Percentiles rank a stretch among this genome's conserved stretches.
These are phyloP conservation scores for Metschnikowia arizonensis DNA, from an alignment of 805 yeast genomes.

Conservation along the genomic window DNA sequence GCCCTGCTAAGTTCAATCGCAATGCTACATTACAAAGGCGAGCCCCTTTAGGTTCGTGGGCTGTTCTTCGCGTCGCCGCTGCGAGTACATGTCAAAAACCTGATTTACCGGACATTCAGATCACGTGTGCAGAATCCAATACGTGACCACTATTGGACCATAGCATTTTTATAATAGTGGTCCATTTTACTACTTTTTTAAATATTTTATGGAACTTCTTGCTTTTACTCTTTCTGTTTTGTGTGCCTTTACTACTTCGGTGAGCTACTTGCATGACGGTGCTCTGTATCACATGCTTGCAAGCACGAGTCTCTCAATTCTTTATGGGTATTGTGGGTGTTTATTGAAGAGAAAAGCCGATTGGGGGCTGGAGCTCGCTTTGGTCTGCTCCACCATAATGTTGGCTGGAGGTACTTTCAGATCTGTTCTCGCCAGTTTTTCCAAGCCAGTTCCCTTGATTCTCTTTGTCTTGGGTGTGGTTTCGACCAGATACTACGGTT, in stretches of 20 bases:
- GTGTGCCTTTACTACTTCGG: conserved; percentile 63
- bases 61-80: not conserved
- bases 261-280: conserved; percentile 63
- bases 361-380: conserved; percentile 76
- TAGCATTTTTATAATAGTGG: not conserved
- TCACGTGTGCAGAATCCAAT: not conserved
- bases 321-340: conserved; percentile 72
- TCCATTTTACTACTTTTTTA: too few relatives aligned
- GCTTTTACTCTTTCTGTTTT: conserved; percentile 68
- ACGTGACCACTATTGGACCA: not conserved
- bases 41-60: not conserved
- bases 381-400: conserved; percentile 64
- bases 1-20: not conserved
- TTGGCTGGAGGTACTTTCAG: conserved; percentile 71
- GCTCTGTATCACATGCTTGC: conserved; percentile 79
- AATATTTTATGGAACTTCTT: conserved; percentile 61
- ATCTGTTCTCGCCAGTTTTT: conserved; percentile 53
- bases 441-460: conserved; percentile 71
- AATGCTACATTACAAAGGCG: not conserved
- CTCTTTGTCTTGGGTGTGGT: conserved; percentile 60
- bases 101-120: not conserved
- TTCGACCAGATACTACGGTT: conserved; percentile 64
- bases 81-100: not conserved
- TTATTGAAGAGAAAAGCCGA: conserved; percentile 68
- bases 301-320: conserved; percentile 57